Evolutionary conservation across 768 basidiomycete genomes (phyloP), one percentile per base, ranked within the genome.

Genomic region (Mrakia blollopis): DNA sequence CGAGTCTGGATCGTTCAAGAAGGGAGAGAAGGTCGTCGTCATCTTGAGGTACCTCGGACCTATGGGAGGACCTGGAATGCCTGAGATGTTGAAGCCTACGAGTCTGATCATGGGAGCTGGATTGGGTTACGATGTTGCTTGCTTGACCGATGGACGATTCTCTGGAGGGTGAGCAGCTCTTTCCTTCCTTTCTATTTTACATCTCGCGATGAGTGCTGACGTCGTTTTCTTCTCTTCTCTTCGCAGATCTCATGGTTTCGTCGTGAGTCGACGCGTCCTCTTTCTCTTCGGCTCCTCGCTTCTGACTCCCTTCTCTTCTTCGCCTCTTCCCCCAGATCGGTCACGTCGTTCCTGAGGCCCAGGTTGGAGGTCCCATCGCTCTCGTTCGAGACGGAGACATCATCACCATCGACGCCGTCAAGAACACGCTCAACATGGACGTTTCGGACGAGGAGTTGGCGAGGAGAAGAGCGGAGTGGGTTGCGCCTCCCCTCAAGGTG

Each of bases 51-150:
- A 99, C 83, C 89, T 99, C 80, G 97, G 97, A 68, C 96, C 96
- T 39, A 91, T 93, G 85, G 96, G 96, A 79, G 97, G 96, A 77
- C 96, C 96, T 47, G 93, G 93, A 79, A 99, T 99, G 96, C 96
- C 94, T 70, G 97, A 99, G 86, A 99, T 99, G 97, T 87, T 98
- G 77, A 98, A 78, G 83, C 95, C 95, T 35, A 98, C 96, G 44
- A 93, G 92, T 86, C 83, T 98, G 81, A 94, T 99, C 84, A 98
- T 99, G 93, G 97, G 97, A 74, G 97, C 97, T 18, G 97, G 97
- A 16, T 87, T 98, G 16, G 97, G 97, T 16, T 86, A 91, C 80
- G 96, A 98, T 80, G 97, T 98, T 69, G 96, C 96, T 54, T 98
- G 93, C 84, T 84, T 99, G 80, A 99, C 97, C 25, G 96, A 99